Evolutionary conservation across 352 stramenopile genomes (phyloP).

Genomic region (Peronospora belbahrii): DNA sequence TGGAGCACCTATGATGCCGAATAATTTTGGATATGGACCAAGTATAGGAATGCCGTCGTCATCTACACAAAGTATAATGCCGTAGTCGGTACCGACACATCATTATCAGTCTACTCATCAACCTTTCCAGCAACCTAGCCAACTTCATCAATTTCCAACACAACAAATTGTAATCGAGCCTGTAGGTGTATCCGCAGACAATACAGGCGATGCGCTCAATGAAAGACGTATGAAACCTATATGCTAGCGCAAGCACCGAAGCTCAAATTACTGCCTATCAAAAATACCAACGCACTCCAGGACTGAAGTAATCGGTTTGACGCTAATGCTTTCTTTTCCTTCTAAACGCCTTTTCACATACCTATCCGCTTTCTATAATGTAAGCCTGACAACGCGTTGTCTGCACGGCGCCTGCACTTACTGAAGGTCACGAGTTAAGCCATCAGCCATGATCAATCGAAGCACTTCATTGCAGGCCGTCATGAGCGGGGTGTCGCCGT

Average conservation of each 20-base stretch:
- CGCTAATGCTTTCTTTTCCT: slow-evolving; percentile 3
- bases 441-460: slow-evolving; percentile 36
- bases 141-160: too few relatives aligned
- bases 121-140: slow-evolving; percentile 25
- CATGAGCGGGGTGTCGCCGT: slow-evolving; percentile 54
- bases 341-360: slow-evolving; percentile 11
- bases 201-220: too few relatives aligned
- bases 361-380: slow-evolving; percentile 14
- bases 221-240: too few relatives aligned
- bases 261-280: not conserved
- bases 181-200: slow-evolving; percentile 21
- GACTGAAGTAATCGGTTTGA: slow-evolving; percentile 1
- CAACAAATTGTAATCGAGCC: slow-evolving; percentile 16
- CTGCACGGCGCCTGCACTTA: slow-evolving; percentile 13
- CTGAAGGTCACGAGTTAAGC: slow-evolving; percentile 13
- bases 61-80: slow-evolving; percentile 25
- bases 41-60: slow-evolving; percentile 8
- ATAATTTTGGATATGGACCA: slow-evolving; percentile 41
- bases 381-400: slow-evolving; percentile 4
- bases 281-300: slow-evolving; percentile 2
- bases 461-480: slow-evolving; percentile 35
- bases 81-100: slow-evolving; percentile 14
- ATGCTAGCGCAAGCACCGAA: too few relatives aligned
- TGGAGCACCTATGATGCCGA: slow-evolving; percentile 25
- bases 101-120: slow-evolving; percentile 23